Evolutionary conservation across 108 stramenopile genomes (phyloP), one percentile per base, ranked within the genome.

Genomic region (Fragilaria radians): DNA sequence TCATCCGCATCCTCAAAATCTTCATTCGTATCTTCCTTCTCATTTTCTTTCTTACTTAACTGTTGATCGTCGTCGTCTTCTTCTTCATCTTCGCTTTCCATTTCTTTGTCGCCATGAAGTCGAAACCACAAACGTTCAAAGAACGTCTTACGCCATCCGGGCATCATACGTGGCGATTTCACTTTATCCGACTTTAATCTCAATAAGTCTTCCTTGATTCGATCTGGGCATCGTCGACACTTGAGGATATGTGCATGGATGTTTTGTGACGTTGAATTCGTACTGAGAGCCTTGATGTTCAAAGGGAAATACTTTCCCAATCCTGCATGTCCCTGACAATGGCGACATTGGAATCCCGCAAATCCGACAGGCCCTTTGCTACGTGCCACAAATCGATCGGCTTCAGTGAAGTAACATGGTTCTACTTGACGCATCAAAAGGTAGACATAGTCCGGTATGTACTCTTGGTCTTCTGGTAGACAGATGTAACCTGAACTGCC

Each of bases 261-360:
- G 57, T 84, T 84, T 67, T 84, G 83, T 19, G 72, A 74, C 1
- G 83, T 84, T 7, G 67, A 70, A 48, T 84, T 84, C 26, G 83
- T 84, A 5, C 68, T 63, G 46, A 84, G 57, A 22, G 63, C 63
- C 49, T 78, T 80, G 51, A 71, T 50, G 0, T 72, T 66, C 11
- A 76, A 55, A 3, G 83, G 83, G 67, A 80, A 84, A 62, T 84
- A 84, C 52, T 84, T 84, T 1, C 83, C 83, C 24, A 84, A 53
- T 11, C 83, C 83, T 14, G 83, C 83, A 52, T 84, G 83, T 7
- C 83, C 83, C 32, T 73, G 34, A 52, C 83, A 84, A 55, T 84
- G 83, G 11, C 79, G 79, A 54, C 83, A 84, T 55, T 84, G 79
- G 49, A 84, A 84, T 5, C 83, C 83, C 25, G 78, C 70, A 62